Conservation (phyloP, 768 basidiomycete species). For the Russula abietina region DNA sequence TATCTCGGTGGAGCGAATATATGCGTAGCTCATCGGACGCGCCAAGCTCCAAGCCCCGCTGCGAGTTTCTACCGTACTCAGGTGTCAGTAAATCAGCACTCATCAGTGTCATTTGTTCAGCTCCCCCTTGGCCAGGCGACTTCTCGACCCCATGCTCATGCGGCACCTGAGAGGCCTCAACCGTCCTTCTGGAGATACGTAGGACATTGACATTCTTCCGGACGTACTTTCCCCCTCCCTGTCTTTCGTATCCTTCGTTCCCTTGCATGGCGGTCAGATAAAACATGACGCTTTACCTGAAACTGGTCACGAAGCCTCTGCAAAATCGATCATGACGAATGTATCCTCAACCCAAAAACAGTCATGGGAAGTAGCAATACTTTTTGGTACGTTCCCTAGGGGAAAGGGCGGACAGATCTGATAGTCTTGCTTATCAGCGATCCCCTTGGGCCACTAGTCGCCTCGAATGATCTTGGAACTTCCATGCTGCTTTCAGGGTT, state of each 20-base stretch:
- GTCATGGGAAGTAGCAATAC: background rate
- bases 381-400: background rate
- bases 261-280: background rate
- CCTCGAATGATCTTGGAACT: constrained; percentile 1
- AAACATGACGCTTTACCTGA: too few species aligned
- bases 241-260: background rate
- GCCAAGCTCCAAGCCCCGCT: background rate
- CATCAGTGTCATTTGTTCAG: background rate
- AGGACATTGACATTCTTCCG: background rate
- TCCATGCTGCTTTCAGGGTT: background rate
- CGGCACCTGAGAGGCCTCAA: background rate
- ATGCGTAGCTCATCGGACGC: background rate
- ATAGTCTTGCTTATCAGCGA: background rate
- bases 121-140: background rate
- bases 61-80: background rate
- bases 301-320: too few species aligned
- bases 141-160: background rate
- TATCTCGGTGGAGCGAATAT: background rate
- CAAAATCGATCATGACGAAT: background rate
- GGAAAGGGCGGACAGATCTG: background rate
- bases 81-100: background rate
- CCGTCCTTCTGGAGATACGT: constrained; percentile 4
- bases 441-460: constrained; percentile 8
- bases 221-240: background rate
- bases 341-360: background rate